Percentiles rank a stretch among this genome's conserved stretches.
Conservation (phyloP, 805 yeast genomes). For the Danielozyma ontarioensis region DNA sequence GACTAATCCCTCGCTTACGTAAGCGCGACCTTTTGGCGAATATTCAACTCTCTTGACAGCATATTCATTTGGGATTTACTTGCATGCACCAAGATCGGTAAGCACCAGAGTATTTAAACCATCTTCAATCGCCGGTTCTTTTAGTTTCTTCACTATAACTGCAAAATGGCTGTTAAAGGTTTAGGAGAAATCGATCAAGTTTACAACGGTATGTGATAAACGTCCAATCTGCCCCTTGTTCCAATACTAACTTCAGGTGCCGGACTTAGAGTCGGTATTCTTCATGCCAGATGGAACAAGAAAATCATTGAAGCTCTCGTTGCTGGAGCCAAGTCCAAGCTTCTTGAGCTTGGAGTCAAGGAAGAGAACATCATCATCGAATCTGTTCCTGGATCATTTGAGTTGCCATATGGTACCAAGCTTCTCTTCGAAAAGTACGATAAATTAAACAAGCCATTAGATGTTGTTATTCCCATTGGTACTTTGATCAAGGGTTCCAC, state of each 20-base stretch:
- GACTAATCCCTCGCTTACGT: too few relatives aligned
- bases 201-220: constrained; percentile 50
- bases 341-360: constrained; percentile 62
- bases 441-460: constrained; percentile 46
- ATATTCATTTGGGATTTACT: too few relatives aligned
- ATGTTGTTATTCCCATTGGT: constrained; percentile 91
- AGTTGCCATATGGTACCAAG: constrained; percentile 79
- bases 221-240: not conserved
- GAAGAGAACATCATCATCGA: constrained; percentile 75
- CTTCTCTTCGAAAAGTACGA: constrained; percentile 43
- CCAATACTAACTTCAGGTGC: constrained; percentile 30
- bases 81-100: too few relatives aligned
- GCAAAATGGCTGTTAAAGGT: constrained; percentile 76
- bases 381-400: constrained; percentile 93
- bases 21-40: too few relatives aligned
- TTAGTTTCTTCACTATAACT: not conserved
- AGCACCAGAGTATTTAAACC: too few relatives aligned
- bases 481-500: constrained; percentile 94
- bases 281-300: constrained; percentile 95
- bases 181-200: constrained; percentile 65
- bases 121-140: too few relatives aligned
- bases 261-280: constrained; percentile 68
- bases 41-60: too few relatives aligned
- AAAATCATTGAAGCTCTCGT: constrained; percentile 74
- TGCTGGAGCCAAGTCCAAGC: constrained; percentile 62